Evolutionary conservation across 805 yeast genomes (phyloP).

Genomic region (Yarrowia keelungensis): DNA sequence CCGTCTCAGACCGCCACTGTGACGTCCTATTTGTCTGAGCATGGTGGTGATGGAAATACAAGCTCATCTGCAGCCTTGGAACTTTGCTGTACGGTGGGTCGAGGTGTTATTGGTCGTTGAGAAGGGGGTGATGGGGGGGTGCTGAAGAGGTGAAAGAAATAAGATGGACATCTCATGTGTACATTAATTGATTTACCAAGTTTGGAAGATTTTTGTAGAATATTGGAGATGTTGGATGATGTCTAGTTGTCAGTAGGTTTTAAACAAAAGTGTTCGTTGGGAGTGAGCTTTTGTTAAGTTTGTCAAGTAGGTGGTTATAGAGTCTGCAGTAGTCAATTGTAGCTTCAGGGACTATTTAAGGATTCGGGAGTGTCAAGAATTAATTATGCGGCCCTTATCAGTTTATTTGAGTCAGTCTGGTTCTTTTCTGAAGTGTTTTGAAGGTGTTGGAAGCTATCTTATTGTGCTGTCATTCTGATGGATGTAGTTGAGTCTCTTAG

Average conservation of each 20-base stretch:
- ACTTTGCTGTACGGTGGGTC: not conserved
- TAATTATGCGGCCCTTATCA: too few relatives aligned
- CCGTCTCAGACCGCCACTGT: conserved; percentile 27
- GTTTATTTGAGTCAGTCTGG: too few relatives aligned
- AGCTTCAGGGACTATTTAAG: too few relatives aligned
- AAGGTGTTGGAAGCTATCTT: too few relatives aligned
- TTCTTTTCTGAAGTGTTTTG: too few relatives aligned
- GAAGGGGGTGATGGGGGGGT: not conserved
- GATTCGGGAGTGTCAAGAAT: too few relatives aligned
- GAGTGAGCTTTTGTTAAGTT: too few relatives aligned
- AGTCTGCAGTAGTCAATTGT: too few relatives aligned
- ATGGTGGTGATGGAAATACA: not conserved
- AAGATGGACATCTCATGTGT: not conserved
- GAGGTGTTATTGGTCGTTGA: not conserved
- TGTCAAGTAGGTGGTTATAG: too few relatives aligned
- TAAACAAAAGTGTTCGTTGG: too few relatives aligned
- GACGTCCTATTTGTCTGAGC: conserved; percentile 4
- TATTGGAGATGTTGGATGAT: not conserved
- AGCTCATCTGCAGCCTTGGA: not conserved
- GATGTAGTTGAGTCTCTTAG: too few relatives aligned
- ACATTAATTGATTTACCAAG: not conserved
- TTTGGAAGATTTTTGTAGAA: not conserved
- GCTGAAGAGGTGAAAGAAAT: not conserved
- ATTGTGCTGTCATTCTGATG: too few relatives aligned
- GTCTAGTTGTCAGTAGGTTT: not conserved